These are phyloP conservation scores for Diplodia scrobiculata DNA, from an alignment of 2,329 filamentous ascomycete species.

Conservation along the genomic window DNA sequence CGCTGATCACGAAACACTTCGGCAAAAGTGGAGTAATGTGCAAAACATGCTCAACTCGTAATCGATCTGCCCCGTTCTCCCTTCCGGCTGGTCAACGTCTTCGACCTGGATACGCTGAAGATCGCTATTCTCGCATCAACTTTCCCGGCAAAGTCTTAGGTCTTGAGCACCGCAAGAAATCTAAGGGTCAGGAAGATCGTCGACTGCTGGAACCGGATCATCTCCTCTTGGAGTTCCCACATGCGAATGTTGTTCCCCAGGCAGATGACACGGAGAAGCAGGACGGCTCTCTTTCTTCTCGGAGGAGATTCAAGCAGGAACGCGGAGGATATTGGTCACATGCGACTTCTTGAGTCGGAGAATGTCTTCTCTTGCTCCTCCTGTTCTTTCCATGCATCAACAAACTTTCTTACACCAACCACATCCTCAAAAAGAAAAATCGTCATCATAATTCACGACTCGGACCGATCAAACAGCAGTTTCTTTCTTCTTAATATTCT, in stretches of 20 bases:
- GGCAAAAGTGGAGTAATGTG: constrained; percentile 54
- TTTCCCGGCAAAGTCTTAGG: not conserved
- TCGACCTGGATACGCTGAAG: not conserved
- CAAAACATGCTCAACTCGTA: constrained; percentile 48
- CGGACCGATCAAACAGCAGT: not conserved
- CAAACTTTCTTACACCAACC: not conserved
- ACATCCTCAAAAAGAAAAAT: not conserved
- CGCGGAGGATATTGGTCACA: constrained; percentile 5
- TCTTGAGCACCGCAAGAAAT: not conserved
- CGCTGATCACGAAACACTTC: constrained; percentile 52
- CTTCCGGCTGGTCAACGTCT: not conserved
- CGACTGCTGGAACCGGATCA: not conserved
- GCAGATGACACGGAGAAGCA: not conserved
- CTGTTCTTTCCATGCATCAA: not conserved
- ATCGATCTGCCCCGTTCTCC: not conserved
- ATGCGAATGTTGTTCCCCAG: not conserved
- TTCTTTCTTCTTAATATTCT: not conserved
- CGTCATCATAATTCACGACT: not conserved
- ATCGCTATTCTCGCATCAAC: constrained; percentile 12
- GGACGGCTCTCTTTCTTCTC: not conserved
- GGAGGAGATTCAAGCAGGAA: not conserved
- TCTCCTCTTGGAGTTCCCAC: not conserved
- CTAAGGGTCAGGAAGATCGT: not conserved
- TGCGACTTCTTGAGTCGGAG: not conserved
- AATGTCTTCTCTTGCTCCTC: not conserved